Conservation (phyloP, 225 moss, liverwort and hornwort species). For the Antitrichia curtipendula region DNA sequence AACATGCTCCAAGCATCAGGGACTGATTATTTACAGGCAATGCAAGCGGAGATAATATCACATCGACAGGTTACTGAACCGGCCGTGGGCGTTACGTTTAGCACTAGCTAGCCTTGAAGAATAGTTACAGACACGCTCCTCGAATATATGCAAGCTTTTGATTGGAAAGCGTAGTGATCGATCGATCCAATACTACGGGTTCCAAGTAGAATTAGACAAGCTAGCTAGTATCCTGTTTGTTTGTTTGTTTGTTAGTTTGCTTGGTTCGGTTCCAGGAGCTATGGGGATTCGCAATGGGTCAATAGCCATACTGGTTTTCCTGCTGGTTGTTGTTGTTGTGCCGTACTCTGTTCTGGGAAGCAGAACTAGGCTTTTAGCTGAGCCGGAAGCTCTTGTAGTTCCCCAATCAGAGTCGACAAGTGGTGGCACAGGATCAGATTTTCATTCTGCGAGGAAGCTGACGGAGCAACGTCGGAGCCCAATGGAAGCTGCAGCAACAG, state of each 20-base stretch:
- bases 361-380: neutral
- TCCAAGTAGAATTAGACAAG: neutral
- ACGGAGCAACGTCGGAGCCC: neutral
- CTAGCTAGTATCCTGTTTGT: neutral
- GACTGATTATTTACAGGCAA: neutral
- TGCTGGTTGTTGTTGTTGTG: neutral
- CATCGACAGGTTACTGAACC: neutral
- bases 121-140: neutral
- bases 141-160: neutral
- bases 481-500: neutral
- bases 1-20: neutral
- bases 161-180: neutral
- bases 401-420: neutral
- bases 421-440: neutral
- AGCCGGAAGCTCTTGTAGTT: neutral
- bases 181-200: neutral
- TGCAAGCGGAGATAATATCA: neutral
- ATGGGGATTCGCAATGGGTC: neutral
- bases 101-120: neutral
- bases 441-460: neutral
- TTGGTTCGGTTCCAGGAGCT: neutral
- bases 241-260: neutral
- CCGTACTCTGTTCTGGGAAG: neutral
- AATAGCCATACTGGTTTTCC: neutral
- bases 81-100: neutral